Evolutionary conservation across 306 rosid genomes (phyloP).

Genomic region (Spatholobus suberectus): DNA sequence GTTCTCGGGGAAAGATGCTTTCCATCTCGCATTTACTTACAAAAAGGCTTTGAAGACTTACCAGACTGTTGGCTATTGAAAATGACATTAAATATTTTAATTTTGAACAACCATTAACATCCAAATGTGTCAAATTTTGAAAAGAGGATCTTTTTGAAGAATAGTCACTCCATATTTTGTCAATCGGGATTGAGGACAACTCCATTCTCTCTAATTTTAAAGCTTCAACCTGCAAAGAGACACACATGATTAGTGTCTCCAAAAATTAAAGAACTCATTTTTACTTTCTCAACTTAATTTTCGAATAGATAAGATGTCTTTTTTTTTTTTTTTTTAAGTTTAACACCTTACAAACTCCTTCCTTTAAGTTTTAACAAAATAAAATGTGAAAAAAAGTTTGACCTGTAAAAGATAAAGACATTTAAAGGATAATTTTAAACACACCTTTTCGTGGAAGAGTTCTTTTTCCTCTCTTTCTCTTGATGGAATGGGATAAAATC

Average conservation of each 20-base stretch:
- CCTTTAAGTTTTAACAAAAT: background rate
- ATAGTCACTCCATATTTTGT: constrained; percentile 34
- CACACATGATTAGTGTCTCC: background rate
- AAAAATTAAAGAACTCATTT: background rate
- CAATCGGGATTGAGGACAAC: background rate
- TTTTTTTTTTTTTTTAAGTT: background rate
- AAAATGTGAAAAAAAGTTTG: background rate
- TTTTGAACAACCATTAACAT: constrained; percentile 25
- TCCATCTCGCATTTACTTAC: constrained; percentile 45
- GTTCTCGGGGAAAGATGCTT: background rate
- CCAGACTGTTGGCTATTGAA: constrained; percentile 35
- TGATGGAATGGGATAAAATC: background rate
- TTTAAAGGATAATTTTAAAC: background rate
- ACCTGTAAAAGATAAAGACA: background rate
- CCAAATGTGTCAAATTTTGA: constrained; percentile 27
- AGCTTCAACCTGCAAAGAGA: background rate
- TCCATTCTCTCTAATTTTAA: constrained; percentile 38
- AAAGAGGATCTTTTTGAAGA: background rate
- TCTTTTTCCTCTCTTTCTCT: background rate
- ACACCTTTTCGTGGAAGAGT: constrained; percentile 22
- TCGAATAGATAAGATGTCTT: background rate
- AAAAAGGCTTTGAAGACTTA: constrained; percentile 45
- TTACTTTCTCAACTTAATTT: background rate
- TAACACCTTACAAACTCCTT: background rate
- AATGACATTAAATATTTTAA: constrained; percentile 17